Percentiles rank a stretch among this genome's conserved stretches.
Conservation (phyloP, 768 basidiomycete genomes). For the Mycena alexandri region DNA sequence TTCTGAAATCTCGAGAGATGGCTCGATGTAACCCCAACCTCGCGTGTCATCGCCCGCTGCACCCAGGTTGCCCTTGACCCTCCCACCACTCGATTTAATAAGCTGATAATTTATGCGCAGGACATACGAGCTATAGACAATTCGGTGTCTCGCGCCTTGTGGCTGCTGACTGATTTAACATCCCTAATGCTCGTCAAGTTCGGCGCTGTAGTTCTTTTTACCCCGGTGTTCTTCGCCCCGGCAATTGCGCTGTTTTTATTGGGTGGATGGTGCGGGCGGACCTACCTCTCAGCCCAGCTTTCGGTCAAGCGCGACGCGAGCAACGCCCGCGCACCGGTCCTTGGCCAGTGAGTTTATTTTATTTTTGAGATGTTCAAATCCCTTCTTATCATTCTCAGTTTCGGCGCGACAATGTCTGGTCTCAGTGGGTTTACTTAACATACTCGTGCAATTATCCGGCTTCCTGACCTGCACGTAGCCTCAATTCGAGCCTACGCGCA, state of each 20-base stretch:
- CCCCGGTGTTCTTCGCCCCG: conserved; percentile 61
- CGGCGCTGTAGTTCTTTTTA: conserved; percentile 59
- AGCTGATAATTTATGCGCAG: not conserved
- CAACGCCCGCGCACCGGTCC: conserved; percentile 51
- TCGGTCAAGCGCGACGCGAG: conserved; percentile 64
- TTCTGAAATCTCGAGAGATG: conserved; percentile 51
- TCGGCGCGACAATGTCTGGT: conserved; percentile 55
- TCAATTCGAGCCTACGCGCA: conserved; percentile 78
- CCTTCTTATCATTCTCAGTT: conserved; percentile 39
- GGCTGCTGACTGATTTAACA: conserved; percentile 11
- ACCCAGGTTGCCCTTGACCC: conserved; percentile 46
- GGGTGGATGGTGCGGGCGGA: conserved; percentile 59
- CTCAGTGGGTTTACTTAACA: conserved; percentile 54
- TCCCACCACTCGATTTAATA: too few species aligned
- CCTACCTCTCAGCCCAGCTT: conserved; percentile 61
- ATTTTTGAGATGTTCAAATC: conserved; percentile 15
- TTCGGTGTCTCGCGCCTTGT: conserved; percentile 23
- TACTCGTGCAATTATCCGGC: not conserved
- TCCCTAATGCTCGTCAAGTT: conserved; percentile 44
- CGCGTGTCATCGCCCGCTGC: conserved; percentile 73
- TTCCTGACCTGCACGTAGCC: conserved; percentile 43
- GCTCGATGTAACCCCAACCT: conserved; percentile 60
- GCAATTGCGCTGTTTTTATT: conserved; percentile 54
- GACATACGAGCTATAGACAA: conserved; percentile 24
- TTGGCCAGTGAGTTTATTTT: conserved; percentile 55